Percentiles rank a stretch among this genome's conserved stretches.
Conservation (phyloP, 495 filamentous ascomycete genomes). For the Aspergillus avenaceus region DNA sequence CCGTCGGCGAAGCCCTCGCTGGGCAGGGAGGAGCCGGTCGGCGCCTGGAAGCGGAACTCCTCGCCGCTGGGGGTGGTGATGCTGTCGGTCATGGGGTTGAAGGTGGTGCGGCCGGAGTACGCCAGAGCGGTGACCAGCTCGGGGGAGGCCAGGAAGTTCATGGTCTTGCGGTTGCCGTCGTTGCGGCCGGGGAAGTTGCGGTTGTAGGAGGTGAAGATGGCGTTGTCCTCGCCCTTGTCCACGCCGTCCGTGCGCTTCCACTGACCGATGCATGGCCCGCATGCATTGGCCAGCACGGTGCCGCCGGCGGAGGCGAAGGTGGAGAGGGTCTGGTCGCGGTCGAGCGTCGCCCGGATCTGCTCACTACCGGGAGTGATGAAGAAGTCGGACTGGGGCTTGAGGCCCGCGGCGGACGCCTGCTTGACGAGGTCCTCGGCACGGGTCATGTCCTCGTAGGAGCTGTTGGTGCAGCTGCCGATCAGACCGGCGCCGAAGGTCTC, state of each 20-base stretch:
- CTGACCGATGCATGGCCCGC: slow-evolving; percentile 92
- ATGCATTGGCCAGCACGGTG: slow-evolving; percentile 89
- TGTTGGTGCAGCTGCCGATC: slow-evolving; percentile 98
- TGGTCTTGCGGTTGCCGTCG: slow-evolving; percentile 90
- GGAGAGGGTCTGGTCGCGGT: slow-evolving; percentile 75
- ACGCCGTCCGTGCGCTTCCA: slow-evolving; percentile 90
- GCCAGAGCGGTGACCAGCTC: slow-evolving; percentile 95
- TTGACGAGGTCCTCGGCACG: slow-evolving; percentile 87
- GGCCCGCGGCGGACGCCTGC: slow-evolving; percentile 78
- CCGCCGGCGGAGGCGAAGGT: slow-evolving; percentile 89
- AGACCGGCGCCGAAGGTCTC: slow-evolving; percentile 84
- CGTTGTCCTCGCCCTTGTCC: slow-evolving; percentile 80
- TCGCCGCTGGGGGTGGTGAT: slow-evolving; percentile 77
- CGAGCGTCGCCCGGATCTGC: slow-evolving; percentile 91
- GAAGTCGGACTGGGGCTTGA: slow-evolving; percentile 86
- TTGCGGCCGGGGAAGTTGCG: slow-evolving; percentile 97
- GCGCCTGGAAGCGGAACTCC: slow-evolving; percentile 81
- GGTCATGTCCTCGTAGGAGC: slow-evolving; percentile 97
- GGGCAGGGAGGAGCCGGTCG: slow-evolving; percentile 74
- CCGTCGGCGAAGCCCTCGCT: slow-evolving; percentile 73
- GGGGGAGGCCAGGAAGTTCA: slow-evolving; percentile 97
- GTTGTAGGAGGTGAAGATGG: slow-evolving; percentile 96
- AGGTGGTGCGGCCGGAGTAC: slow-evolving; percentile 87
- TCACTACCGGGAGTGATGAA: slow-evolving; percentile 96
- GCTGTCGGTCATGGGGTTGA: slow-evolving; percentile 91